Evolutionary conservation across 768 basidiomycete genomes (phyloP), one percentile per base, ranked within the genome.

Genomic region (Mycena belliarum): DNA sequence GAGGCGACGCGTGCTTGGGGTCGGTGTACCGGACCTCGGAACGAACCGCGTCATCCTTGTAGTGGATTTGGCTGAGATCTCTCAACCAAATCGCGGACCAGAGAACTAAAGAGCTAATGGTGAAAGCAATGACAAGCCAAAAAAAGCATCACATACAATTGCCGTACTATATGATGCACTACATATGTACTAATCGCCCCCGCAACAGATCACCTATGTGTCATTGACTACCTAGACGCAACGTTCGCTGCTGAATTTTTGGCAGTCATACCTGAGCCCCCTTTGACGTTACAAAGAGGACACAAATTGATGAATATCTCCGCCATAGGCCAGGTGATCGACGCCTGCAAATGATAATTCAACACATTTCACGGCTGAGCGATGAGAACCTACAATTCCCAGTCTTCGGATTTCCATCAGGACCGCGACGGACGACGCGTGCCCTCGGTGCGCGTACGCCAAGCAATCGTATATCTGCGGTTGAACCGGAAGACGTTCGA

Each of bases 251-350:
- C 32, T 15, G 54, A 52, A 41, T 38, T 18, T 53, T 52, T 52
- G 48, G 55, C 49, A 44, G 52, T 51, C 44, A 33, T 15, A 43
- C 21, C 15, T 42, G 49, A 45, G 32, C 55, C 43, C 24, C 42
- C 48, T 26, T 49, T 55, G 33, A 73, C 62, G 37, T 65, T 72
- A 64, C 79, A 80, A 7, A 75, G 63, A 25, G 87, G 87, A 63
- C 87, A 89, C 40, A 87, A 70, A 29, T 79, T 79, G 38, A 79
- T 74, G 69, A 88, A 89, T 35, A 83, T 79, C 67, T 89, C 87
- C 6, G 82, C 78, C 84, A 89, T 89, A 4, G 87, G 84, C 86
- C 86, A 89, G 9, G 87, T 88, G 52, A 89, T 80, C 23, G 76
- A 76, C 25, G 85, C 80, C 87, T 89, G 49, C 9, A 52, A 63